A percentile compares a stretch with the other conserved stretches of the same genome.
Conservation (phyloP, 73 alveolate species). For the Paramecium octaurelia region DNA sequence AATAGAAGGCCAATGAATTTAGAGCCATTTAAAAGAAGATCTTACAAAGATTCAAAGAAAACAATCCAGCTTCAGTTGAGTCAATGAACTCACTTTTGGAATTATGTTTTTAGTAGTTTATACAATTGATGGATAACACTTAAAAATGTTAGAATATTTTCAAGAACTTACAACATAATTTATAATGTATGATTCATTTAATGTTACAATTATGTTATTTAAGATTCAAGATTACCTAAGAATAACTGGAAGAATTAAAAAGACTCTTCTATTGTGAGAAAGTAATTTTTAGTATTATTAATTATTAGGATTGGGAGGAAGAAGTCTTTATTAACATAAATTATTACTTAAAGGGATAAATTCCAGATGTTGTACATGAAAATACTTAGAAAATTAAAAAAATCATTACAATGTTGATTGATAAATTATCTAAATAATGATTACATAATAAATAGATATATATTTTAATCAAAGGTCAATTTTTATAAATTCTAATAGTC, state of each 20-base stretch:
- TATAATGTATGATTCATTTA: background rate
- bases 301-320: background rate
- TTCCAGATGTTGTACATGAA: background rate
- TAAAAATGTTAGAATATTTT: background rate
- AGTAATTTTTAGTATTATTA: background rate
- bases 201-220: background rate
- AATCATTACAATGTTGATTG: background rate
- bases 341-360: background rate
- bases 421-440: background rate
- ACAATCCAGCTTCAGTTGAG: conserved; percentile 57
- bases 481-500: conserved; percentile 71
- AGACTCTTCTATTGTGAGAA: background rate
- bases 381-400: background rate
- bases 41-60: conserved; percentile 53
- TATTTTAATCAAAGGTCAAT: conserved; percentile 32
- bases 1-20: conserved; percentile 57
- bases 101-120: conserved; percentile 1
- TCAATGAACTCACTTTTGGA: conserved; percentile 31
- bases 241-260: background rate
- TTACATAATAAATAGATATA: background rate
- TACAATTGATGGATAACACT: conserved; percentile 1
- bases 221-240: background rate
- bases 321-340: background rate
- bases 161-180: background rate
- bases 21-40: conserved; percentile 54